Evolutionary conservation across 805 yeast species (phyloP).

Genomic region (Komagataella populi): DNA sequence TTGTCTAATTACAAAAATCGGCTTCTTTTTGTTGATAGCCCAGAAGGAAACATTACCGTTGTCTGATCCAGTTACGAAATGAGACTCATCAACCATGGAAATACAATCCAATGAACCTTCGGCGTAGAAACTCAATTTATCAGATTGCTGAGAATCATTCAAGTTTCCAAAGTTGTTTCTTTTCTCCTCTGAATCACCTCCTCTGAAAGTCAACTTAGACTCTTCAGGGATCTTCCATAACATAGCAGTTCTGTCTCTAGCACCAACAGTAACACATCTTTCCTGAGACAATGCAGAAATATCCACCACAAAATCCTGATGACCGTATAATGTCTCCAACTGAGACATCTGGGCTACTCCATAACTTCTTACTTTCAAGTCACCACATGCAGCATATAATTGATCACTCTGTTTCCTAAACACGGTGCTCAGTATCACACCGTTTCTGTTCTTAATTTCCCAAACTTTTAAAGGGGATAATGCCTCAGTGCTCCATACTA

Average conservation of each 20-base stretch:
- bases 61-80: conserved; percentile 90
- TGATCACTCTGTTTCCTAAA: conserved; percentile 78
- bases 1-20: conserved; percentile 49
- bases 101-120: conserved; percentile 91
- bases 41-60: conserved; percentile 85
- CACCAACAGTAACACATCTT: conserved; percentile 91
- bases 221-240: conserved; percentile 96
- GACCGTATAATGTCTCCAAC: conserved; percentile 87
- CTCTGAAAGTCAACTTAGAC: conserved; percentile 83
- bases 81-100: conserved; percentile 82
- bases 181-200: conserved; percentile 54
- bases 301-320: conserved; percentile 80
- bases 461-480: conserved; percentile 65
- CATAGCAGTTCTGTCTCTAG: conserved; percentile 91
- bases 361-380: conserved; percentile 78
- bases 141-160: conserved; percentile 11
- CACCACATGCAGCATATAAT: conserved; percentile 86
- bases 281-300: conserved; percentile 74
- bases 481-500: conserved; percentile 78
- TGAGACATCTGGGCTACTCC: conserved; percentile 79
- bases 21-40: conserved; percentile 85
- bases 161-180: conserved; percentile 15
- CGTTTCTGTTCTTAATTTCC: conserved; percentile 59
- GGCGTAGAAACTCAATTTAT: conserved; percentile 22
- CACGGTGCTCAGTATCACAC: conserved; percentile 56